Evolutionary conservation across 257 asterid genomes (phyloP).

Genomic region (Solanum peruvianum): DNA sequence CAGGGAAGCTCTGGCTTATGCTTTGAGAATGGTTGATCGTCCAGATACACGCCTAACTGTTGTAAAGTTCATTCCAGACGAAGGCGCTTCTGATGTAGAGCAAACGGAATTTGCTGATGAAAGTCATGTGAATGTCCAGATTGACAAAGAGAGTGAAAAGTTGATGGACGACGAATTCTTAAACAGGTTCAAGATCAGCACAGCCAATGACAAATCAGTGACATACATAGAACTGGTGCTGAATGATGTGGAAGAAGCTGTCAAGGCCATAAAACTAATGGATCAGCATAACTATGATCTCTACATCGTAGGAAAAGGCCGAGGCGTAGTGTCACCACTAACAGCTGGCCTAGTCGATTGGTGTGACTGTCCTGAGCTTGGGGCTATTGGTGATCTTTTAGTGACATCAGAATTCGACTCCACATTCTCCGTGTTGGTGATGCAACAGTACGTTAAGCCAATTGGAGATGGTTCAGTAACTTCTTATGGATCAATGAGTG

Average conservation of each 20-base stretch:
- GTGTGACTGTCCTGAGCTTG: conserved; percentile 96
- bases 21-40: conserved; percentile 63
- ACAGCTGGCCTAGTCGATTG: conserved; percentile 76
- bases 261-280: conserved; percentile 61
- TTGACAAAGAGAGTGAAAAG: conserved; percentile 40
- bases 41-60: conserved; percentile 37
- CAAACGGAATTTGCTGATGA: conserved; percentile 7
- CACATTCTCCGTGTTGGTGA: conserved; percentile 52
- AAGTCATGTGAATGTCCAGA: conserved; percentile 21
- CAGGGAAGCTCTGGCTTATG: conserved; percentile 71
- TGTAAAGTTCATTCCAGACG: conserved; percentile 47
- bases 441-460: conserved; percentile 48
- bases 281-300: conserved; percentile 51
- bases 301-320: conserved; percentile 79
- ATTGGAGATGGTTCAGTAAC: conserved; percentile 19
- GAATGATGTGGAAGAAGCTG: conserved; percentile 67
- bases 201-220: conserved; percentile 18
- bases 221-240: conserved; percentile 38
- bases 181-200: conserved; percentile 38
- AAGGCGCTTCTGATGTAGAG: conserved; percentile 9
- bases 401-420: conserved; percentile 75
- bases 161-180: conserved; percentile 55
- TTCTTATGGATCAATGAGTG: conserved; percentile 22
- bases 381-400: conserved; percentile 83
- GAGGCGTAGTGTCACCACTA: conserved; percentile 45